Conservation (phyloP, 2,329 filamentous ascomycete species). For the Pseudogymnoascus sp. region DNA sequence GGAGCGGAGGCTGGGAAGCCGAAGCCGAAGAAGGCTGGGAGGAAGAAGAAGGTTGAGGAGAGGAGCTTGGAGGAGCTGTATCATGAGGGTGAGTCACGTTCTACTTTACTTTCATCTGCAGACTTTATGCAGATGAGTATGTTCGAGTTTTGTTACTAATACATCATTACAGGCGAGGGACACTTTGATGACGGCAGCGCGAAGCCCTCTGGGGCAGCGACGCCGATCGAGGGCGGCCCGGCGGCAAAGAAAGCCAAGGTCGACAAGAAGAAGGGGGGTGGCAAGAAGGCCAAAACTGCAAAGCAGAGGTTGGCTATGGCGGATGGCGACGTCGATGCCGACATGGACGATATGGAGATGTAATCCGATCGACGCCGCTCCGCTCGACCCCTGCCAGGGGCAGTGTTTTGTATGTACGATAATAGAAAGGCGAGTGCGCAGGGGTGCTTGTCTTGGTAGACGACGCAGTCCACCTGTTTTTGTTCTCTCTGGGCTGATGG, state of each 20-base stretch:
- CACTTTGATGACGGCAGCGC: constrained; percentile 82
- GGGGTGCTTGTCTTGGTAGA: constrained; percentile 5
- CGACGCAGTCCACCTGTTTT: constrained; percentile 1
- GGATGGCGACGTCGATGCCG: constrained; percentile 42
- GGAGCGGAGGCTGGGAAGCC: constrained; percentile 57
- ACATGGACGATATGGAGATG: constrained; percentile 9
- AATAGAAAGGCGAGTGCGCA: neutral
- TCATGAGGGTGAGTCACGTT: constrained; percentile 76
- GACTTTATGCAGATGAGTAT: neutral
- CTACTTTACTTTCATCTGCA: neutral
- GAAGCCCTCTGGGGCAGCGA: constrained; percentile 79
- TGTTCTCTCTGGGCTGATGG: constrained; percentile 7
- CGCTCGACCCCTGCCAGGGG: neutral
- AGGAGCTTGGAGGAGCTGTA: constrained; percentile 91
- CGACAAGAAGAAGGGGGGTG: constrained; percentile 39
- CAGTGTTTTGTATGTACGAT: constrained; percentile 2
- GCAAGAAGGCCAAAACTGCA: constrained; percentile 59
- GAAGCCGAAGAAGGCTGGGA: constrained; percentile 50
- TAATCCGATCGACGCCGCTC: neutral
- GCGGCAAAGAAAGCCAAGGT: constrained; percentile 49
- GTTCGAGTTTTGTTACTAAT: constrained; percentile 28
- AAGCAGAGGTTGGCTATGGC: constrained; percentile 62
- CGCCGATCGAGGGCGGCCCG: constrained; percentile 56
- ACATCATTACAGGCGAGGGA: constrained; percentile 66
- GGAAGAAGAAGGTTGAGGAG: constrained; percentile 48